phyloP scores from a whole-genome alignment of 345 rosid species.

The Dipteronia dyeriana region DNA sequence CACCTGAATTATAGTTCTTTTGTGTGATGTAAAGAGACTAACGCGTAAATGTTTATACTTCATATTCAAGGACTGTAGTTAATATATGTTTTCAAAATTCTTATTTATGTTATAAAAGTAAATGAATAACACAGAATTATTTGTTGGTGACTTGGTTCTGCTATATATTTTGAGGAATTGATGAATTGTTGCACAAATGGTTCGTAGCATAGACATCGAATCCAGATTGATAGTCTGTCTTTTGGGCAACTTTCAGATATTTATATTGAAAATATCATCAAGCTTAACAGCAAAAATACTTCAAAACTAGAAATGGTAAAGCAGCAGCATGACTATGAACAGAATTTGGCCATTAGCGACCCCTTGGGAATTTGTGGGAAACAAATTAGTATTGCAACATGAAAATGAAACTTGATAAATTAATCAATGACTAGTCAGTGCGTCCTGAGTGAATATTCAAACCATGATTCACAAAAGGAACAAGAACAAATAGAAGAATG shows the following conservation, averaged over 20 bases:
- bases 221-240: no score
- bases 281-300: neutral
- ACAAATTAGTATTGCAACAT: neutral
- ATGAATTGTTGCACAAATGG: no score
- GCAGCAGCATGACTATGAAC: neutral
- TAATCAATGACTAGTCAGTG: neutral
- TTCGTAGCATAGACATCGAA: no score
- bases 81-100: no score
- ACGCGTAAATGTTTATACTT: neutral
- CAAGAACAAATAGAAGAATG: neutral
- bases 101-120: no score
- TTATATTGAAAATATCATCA: neutral
- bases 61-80: no score
- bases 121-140: no score
- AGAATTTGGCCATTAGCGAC: neutral
- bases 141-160: no score
- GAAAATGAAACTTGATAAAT: neutral
- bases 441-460: slow-evolving; percentile 7
- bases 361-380: neutral
- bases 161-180: no score
- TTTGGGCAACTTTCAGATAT: no score
- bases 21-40: neutral
- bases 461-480: neutral
- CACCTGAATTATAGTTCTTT: neutral
- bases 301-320: neutral